Conservation (phyloP, 148 eudicot genomes). For the Rhododendron ovatum region DNA sequence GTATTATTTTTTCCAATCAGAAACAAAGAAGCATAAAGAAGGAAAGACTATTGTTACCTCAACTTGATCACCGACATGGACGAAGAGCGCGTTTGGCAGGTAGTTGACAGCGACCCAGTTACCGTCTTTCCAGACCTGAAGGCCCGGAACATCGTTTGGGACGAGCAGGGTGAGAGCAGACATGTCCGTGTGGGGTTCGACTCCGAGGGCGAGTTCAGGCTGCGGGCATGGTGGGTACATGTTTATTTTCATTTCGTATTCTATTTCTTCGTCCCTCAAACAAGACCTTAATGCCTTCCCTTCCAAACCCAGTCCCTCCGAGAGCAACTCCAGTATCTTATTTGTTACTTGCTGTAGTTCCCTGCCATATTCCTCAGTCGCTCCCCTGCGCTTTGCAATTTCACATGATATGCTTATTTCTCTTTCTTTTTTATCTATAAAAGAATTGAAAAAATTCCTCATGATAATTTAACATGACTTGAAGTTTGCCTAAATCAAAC, state of each 20-base stretch:
- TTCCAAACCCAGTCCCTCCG: conserved; percentile 36
- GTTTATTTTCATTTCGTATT: conserved; percentile 45
- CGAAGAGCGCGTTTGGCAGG: conserved; percentile 29
- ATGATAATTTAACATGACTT: no score
- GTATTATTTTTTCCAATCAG: no score
- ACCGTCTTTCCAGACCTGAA: conserved; percentile 39
- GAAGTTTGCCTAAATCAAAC: no score
- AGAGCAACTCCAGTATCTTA: conserved; percentile 26
- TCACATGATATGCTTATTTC: background rate
- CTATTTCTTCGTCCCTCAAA: conserved; percentile 25
- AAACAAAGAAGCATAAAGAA: no score
- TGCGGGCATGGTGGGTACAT: conserved; percentile 49
- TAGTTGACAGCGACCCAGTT: conserved; percentile 42
- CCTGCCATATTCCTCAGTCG: conserved; percentile 32
- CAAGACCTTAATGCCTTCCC: conserved; percentile 18
- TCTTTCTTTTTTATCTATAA: no score
- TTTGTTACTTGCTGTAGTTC: conserved; percentile 23
- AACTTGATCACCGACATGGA: conserved; percentile 43
- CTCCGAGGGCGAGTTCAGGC: conserved; percentile 42
- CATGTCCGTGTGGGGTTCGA: conserved; percentile 47
- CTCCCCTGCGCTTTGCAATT: conserved; percentile 19
- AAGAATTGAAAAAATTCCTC: no score
- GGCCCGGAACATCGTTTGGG: conserved; percentile 43
- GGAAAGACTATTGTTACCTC: conserved; percentile 16
- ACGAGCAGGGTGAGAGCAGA: conserved; percentile 37